phyloP scores from a whole-genome alignment of 768 basidiomycete species.

The Tricholoma furcatifolium region DNA sequence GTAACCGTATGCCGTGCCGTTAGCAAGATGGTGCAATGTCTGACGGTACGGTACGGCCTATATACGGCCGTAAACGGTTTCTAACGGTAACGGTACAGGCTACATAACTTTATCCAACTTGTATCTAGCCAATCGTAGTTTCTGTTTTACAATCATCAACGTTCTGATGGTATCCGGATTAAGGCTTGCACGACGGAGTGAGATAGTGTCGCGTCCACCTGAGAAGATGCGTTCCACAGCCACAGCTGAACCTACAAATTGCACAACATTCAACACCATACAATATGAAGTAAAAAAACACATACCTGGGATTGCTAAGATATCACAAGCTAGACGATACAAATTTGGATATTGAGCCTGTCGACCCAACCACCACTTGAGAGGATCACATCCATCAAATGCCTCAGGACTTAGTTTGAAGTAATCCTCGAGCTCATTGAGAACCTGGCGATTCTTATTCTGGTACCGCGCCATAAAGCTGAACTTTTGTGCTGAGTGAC shows the following conservation, averaged over 20 bases:
- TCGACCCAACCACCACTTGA: slow-evolving; percentile 28
- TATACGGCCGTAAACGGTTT: background rate
- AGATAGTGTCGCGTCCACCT: slow-evolving; percentile 7
- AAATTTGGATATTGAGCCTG: slow-evolving; percentile 4
- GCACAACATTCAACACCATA: background rate
- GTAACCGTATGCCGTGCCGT: too few species aligned
- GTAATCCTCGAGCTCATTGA: slow-evolving; percentile 24
- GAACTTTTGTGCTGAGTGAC: background rate
- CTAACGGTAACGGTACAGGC: background rate
- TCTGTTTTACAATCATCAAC: background rate
- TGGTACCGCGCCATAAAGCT: background rate
- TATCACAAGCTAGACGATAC: background rate
- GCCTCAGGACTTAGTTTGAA: slow-evolving; percentile 21
- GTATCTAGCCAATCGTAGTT: background rate
- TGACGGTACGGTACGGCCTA: background rate
- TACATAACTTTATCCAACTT: background rate
- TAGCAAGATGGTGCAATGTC: background rate
- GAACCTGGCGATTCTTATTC: background rate
- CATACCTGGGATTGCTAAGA: slow-evolving; percentile 4
- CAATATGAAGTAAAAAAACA: background rate
- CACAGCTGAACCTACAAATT: background rate
- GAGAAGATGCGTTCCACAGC: slow-evolving; percentile 4
- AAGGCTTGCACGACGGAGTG: slow-evolving; percentile 5
- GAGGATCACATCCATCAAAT: slow-evolving; percentile 24
- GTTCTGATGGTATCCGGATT: background rate